These are phyloP conservation scores for Leccinum olivaceoglutinosum DNA, from an alignment of 1,284 basidiomycete species.

Conservation along the genomic window DNA sequence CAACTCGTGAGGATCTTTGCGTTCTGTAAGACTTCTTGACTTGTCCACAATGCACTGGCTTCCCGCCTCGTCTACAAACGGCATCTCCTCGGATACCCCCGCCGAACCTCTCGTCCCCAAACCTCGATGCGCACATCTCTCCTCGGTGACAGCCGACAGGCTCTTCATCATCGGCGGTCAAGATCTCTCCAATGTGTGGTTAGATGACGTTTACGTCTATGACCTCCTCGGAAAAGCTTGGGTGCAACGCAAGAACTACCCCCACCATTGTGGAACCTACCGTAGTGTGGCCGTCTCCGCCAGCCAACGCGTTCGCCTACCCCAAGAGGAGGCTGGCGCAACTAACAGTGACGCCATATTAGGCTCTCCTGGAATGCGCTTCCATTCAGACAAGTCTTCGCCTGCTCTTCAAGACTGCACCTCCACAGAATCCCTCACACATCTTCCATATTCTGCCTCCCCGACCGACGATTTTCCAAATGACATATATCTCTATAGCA, in stretches of 20 bases:
- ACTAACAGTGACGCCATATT: slow-evolving; percentile 38
- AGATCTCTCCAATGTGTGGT: slow-evolving; percentile 84
- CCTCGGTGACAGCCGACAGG: slow-evolving; percentile 73
- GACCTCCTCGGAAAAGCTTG: slow-evolving; percentile 71
- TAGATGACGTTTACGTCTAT: slow-evolving; percentile 88
- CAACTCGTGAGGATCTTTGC: slow-evolving; percentile 67
- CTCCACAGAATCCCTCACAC: slow-evolving; percentile 55
- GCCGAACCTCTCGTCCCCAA: slow-evolving; percentile 53
- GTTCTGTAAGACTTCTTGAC: slow-evolving; percentile 86
- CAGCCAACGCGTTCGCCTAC: slow-evolving; percentile 58
- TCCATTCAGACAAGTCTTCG: slow-evolving; percentile 41
- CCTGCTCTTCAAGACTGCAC: slow-evolving; percentile 41
- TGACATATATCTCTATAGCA: slow-evolving; percentile 79
- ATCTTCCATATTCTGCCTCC: slow-evolving; percentile 67
- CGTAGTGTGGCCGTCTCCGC: slow-evolving; percentile 83
- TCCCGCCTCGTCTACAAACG: slow-evolving; percentile 36
- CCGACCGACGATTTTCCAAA: slow-evolving; percentile 72
- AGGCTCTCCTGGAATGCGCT: slow-evolving; percentile 54
- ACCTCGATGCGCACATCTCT: slow-evolving; percentile 87
- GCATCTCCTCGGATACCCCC: slow-evolving; percentile 28
- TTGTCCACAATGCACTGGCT: slow-evolving; percentile 69
- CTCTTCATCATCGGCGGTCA: slow-evolving; percentile 95
- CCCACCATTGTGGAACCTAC: slow-evolving; percentile 89
- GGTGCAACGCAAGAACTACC: slow-evolving; percentile 77
- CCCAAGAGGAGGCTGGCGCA: slow-evolving; percentile 51